Conservation (phyloP, 495 filamentous ascomycete genomes). For the Xylaria intraflava region DNA sequence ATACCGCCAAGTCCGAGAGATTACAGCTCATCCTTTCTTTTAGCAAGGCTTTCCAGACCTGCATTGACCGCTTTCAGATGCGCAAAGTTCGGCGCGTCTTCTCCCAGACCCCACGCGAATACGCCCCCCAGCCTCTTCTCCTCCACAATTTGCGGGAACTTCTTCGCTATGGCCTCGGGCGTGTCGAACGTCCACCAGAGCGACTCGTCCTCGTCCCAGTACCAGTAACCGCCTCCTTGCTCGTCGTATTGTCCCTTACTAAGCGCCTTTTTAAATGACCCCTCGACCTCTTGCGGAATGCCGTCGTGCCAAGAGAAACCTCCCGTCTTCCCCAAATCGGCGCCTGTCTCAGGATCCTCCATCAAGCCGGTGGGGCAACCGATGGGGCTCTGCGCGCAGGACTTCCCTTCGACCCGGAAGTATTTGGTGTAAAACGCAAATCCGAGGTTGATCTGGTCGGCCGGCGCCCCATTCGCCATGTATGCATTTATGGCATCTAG, state of each 20-base stretch:
- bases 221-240: constrained; percentile 59
- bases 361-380: constrained; percentile 57
- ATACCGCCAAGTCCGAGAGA: too few species aligned
- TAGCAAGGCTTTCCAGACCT: constrained; percentile 30
- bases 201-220: constrained; percentile 52
- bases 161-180: constrained; percentile 51
- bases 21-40: constrained; percentile 23
- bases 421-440: constrained; percentile 72
- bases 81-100: constrained; percentile 54
- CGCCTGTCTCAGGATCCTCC: constrained; percentile 59
- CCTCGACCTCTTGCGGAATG: constrained; percentile 39
- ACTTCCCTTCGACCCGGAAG: constrained; percentile 53
- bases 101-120: constrained; percentile 68
- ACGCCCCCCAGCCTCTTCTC: constrained; percentile 58
- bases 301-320: constrained; percentile 55
- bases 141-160: constrained; percentile 55
- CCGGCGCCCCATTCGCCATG: constrained; percentile 47
- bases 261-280: constrained; percentile 46
- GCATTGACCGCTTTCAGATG: constrained; percentile 55
- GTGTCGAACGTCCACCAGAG: constrained; percentile 77
- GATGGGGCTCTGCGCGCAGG: constrained; percentile 44
- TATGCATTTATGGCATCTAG: constrained; percentile 55
- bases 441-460: constrained; percentile 60
- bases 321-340: constrained; percentile 56
- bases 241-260: constrained; percentile 51